Percentiles rank a stretch among this genome's conserved stretches.
Conservation (phyloP, 148 eudicot species). For the Oxyria digyna region DNA sequence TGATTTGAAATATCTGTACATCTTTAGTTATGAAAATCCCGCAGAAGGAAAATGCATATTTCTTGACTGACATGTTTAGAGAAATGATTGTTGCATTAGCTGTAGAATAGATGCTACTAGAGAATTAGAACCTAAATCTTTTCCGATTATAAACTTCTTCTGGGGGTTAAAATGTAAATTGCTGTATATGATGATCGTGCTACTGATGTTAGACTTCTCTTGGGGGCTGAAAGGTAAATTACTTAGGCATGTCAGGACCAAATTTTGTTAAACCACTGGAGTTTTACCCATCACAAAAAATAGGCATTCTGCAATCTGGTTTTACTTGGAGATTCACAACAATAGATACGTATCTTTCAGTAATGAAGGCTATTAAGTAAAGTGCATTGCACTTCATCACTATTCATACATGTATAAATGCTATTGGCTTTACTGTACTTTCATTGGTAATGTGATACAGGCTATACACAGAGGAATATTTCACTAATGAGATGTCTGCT, state of each 20-base stretch:
- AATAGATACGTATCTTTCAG: background rate
- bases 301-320: background rate
- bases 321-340: background rate
- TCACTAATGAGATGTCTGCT: slow-evolving; percentile 59
- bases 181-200: background rate
- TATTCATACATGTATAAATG: background rate
- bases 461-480: slow-evolving; percentile 86
- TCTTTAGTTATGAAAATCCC: background rate
- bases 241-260: background rate
- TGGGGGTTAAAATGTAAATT: background rate
- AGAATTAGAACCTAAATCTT: background rate
- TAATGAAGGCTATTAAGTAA: background rate
- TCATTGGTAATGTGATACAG: slow-evolving; percentile 22
- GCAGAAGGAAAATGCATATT: background rate
- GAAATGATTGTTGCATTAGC: background rate
- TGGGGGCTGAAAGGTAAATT: background rate
- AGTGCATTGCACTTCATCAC: background rate
- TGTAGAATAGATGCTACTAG: slow-evolving; percentile 1
- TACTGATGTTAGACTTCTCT: background rate
- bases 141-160: background rate
- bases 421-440: background rate
- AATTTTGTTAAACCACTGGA: background rate
- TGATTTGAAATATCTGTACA: background rate
- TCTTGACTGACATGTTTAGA: background rate
- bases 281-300: background rate